Evolutionary conservation across 2,329 filamentous ascomycete genomes (phyloP).

Genomic region (Scytalidium lignicola): DNA sequence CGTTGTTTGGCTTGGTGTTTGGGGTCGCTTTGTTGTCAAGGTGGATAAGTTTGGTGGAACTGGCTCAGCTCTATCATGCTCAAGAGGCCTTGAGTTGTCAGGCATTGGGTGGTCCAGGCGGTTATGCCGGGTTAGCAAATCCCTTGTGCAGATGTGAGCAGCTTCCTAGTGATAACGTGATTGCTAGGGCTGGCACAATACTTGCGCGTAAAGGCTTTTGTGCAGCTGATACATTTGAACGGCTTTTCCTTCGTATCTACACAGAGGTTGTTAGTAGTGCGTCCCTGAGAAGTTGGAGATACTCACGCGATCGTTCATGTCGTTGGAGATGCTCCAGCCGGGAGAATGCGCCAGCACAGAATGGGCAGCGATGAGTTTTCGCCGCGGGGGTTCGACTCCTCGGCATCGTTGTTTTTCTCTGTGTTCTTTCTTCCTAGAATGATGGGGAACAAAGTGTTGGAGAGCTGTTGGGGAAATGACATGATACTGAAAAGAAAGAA

Average conservation of each 20-base stretch:
- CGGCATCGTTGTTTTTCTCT: neutral
- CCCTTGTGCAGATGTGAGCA: constrained; percentile 5
- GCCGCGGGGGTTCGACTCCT: neutral
- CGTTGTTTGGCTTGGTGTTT: neutral
- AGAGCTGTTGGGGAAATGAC: neutral
- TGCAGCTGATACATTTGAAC: constrained; percentile 26
- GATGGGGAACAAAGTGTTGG: neutral
- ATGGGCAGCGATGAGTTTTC: neutral
- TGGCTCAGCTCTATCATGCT: neutral
- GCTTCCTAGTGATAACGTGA: neutral
- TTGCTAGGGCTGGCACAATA: constrained; percentile 11
- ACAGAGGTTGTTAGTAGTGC: constrained; percentile 5
- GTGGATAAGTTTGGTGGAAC: neutral
- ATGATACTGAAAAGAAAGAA: neutral
- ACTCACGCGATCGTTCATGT: constrained; percentile 40
- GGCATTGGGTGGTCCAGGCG: constrained; percentile 5
- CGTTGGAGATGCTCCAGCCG: constrained; percentile 28
- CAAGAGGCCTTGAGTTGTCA: neutral
- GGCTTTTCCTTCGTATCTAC: constrained; percentile 30
- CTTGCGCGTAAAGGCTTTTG: constrained; percentile 26
- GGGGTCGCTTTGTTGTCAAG: neutral
- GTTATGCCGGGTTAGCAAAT: constrained; percentile 13
- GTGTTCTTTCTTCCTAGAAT: neutral
- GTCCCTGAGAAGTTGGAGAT: neutral
- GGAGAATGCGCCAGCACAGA: constrained; percentile 18